A percentile compares a stretch with the other conserved stretches of the same genome.
phyloP scores from a whole-genome alignment of 768 basidiomycete genomes.

The Calvatia gigantea region DNA sequence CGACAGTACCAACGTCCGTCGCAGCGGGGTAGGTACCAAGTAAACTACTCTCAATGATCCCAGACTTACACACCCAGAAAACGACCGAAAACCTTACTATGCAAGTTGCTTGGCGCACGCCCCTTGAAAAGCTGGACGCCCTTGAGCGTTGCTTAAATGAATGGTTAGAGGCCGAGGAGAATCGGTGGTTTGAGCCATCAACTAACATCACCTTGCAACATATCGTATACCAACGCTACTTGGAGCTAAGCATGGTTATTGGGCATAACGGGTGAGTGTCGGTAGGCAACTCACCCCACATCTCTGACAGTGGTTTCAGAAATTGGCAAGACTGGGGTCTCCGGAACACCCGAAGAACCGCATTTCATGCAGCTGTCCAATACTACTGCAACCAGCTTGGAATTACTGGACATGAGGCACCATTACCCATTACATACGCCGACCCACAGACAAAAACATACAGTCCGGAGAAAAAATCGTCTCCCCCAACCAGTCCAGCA shows the following conservation, averaged over 20 bases:
- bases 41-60: background rate
- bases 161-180: constrained; percentile 77
- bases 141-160: constrained; percentile 65
- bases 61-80: constrained; percentile 39
- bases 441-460: constrained; percentile 20
- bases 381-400: constrained; percentile 69
- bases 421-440: constrained; percentile 55
- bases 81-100: constrained; percentile 64
- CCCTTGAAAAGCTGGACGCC: constrained; percentile 65
- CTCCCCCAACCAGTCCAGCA: constrained; percentile 12
- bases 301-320: constrained; percentile 11
- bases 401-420: constrained; percentile 57
- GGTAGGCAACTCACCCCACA: background rate
- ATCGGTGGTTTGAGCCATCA: constrained; percentile 71
- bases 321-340: constrained; percentile 56
- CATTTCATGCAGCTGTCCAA: constrained; percentile 77
- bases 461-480: background rate
- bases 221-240: constrained; percentile 61
- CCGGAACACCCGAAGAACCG: constrained; percentile 58
- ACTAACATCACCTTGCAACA: constrained; percentile 62
- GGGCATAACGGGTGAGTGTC: constrained; percentile 43
- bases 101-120: constrained; percentile 76
- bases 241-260: constrained; percentile 69
- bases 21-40: constrained; percentile 51
- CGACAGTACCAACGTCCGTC: constrained; percentile 63